A percentile compares a stretch with the other conserved stretches of the same genome.
Evolutionary conservation across 2,329 filamentous ascomycete genomes (phyloP).

Genomic region (Beauveria scarabaeidicola): DNA sequence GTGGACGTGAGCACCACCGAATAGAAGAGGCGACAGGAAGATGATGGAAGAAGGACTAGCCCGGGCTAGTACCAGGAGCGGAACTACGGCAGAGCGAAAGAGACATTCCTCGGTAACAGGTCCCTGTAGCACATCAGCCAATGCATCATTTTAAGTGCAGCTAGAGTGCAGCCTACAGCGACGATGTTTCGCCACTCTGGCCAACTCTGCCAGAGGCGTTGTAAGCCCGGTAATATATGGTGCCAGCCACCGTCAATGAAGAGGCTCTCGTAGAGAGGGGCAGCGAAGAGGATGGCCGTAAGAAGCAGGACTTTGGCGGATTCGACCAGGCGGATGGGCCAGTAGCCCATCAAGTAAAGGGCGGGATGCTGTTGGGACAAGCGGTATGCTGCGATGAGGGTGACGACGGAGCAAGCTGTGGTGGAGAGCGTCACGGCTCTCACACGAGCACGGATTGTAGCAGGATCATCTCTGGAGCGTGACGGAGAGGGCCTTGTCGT

Average conservation of each 20-base stretch:
- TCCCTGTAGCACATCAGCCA: slow-evolving; percentile 40
- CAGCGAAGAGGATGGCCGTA: slow-evolving; percentile 71
- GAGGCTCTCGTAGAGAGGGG: slow-evolving; percentile 72
- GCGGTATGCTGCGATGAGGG: slow-evolving; percentile 54
- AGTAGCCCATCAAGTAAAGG: slow-evolving; percentile 68
- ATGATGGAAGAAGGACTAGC: slow-evolving; percentile 52
- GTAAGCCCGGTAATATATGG: slow-evolving; percentile 47
- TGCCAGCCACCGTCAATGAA: slow-evolving; percentile 64
- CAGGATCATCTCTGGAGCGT: slow-evolving; percentile 77
- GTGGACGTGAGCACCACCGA: slow-evolving; percentile 87
- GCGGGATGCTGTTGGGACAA: slow-evolving; percentile 38
- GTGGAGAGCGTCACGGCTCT: slow-evolving; percentile 72
- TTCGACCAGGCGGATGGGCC: slow-evolving; percentile 63
- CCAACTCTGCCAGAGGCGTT: slow-evolving; percentile 61
- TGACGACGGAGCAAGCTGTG: slow-evolving; percentile 55
- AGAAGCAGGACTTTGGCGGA: slow-evolving; percentile 57
- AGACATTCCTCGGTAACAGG: slow-evolving; percentile 89
- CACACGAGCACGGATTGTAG: slow-evolving; percentile 80
- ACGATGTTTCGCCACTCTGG: slow-evolving; percentile 80
- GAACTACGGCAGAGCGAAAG: slow-evolving; percentile 80
- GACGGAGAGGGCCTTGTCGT: slow-evolving; percentile 70
- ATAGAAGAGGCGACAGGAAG: slow-evolving; percentile 78
- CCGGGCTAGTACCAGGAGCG: slow-evolving; percentile 67
- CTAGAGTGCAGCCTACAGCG: slow-evolving; percentile 49
- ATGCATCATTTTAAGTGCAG: neutral